A percentile compares a stretch with the other conserved stretches of the same genome.
Evolutionary conservation across 2,329 filamentous ascomycete species (phyloP).

Genomic region (Scopulariopsis brevicaulis): DNA sequence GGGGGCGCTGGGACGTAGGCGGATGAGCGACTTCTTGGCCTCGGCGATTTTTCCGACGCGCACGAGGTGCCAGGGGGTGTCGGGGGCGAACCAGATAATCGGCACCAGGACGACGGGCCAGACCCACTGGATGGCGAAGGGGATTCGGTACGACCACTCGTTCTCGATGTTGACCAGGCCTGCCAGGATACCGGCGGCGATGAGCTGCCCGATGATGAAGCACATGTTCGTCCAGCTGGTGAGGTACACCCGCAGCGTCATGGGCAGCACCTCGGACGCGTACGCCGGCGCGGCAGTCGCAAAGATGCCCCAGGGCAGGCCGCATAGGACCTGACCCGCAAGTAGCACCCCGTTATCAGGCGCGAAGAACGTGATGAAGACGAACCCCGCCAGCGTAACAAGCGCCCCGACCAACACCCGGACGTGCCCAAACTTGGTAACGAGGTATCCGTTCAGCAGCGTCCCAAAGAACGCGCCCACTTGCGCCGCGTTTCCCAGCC

Average conservation of each 20-base stretch:
- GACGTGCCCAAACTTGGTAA: slow-evolving; percentile 22
- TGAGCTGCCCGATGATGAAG: slow-evolving; percentile 66
- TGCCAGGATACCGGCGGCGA: slow-evolving; percentile 63
- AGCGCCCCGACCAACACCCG: slow-evolving; percentile 19
- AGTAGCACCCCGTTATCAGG: slow-evolving; percentile 46
- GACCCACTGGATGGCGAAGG: slow-evolving; percentile 68
- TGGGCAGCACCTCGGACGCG: slow-evolving; percentile 61
- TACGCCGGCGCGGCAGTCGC: slow-evolving; percentile 52
- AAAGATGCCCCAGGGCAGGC: slow-evolving; percentile 51
- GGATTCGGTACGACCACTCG: slow-evolving; percentile 59
- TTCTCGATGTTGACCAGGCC: slow-evolving; percentile 53
- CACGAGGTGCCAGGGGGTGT: slow-evolving; percentile 66
- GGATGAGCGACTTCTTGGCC: slow-evolving; percentile 53
- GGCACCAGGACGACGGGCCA: slow-evolving; percentile 59
- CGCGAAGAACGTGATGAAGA: slow-evolving; percentile 54
- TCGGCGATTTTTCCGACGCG: slow-evolving; percentile 52
- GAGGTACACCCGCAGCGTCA: slow-evolving; percentile 58
- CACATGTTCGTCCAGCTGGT: slow-evolving; percentile 70
- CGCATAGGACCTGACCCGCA: slow-evolving; percentile 50
- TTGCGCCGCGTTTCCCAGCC: slow-evolving; percentile 27
- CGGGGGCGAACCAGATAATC: slow-evolving; percentile 57
- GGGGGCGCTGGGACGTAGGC: slow-evolving; percentile 49
- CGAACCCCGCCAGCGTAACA: slow-evolving; percentile 43
- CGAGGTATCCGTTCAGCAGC: slow-evolving; percentile 38
- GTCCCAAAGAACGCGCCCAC: slow-evolving; percentile 38